A percentile compares a stretch with the other conserved stretches of the same genome.
Evolutionary conservation across 108 stramenopile species (phyloP).

Genomic region (Skeletonema potamos): DNA sequence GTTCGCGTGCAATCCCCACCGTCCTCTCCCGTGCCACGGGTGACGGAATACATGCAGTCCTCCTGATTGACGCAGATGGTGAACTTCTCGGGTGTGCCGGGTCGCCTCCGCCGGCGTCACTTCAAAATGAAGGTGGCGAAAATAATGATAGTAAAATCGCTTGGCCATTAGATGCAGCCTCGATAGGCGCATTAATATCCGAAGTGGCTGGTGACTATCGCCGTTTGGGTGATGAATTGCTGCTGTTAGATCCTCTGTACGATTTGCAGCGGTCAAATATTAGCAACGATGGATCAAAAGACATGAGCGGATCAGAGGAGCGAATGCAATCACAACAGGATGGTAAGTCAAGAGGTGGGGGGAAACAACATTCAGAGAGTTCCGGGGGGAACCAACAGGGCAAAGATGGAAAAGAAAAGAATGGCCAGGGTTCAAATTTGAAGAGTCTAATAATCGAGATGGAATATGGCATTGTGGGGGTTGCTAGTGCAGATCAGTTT

Average conservation of each 20-base stretch:
- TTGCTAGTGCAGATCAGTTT: conserved; percentile 62
- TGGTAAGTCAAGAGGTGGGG: not conserved
- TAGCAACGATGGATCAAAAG: conserved; percentile 34
- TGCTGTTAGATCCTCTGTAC: conserved; percentile 51
- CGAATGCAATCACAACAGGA: not conserved
- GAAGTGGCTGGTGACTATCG: conserved; percentile 74
- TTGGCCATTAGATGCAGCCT: conserved; percentile 53
- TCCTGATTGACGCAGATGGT: conserved; percentile 76
- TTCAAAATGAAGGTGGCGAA: not conserved
- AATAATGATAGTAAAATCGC: conserved; percentile 1
- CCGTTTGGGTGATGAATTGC: conserved; percentile 57
- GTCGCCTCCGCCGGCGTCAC: conserved; percentile 19
- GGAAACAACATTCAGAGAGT: conserved; percentile 4
- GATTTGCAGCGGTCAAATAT: conserved; percentile 52
- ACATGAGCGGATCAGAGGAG: not conserved
- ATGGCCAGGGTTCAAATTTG: conserved; percentile 39
- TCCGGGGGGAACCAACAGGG: not conserved
- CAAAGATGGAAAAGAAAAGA: conserved; percentile 27
- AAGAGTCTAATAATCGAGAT: conserved; percentile 51
- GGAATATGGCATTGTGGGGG: conserved; percentile 61
- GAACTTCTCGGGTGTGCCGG: conserved; percentile 63
- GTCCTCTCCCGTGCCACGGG: conserved; percentile 74
- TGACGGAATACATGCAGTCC: conserved; percentile 69
- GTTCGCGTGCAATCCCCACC: conserved; percentile 74
- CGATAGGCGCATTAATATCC: conserved; percentile 70